phyloP scores from a whole-genome alignment of 306 rosid genomes.

The Delonix regia region DNA sequence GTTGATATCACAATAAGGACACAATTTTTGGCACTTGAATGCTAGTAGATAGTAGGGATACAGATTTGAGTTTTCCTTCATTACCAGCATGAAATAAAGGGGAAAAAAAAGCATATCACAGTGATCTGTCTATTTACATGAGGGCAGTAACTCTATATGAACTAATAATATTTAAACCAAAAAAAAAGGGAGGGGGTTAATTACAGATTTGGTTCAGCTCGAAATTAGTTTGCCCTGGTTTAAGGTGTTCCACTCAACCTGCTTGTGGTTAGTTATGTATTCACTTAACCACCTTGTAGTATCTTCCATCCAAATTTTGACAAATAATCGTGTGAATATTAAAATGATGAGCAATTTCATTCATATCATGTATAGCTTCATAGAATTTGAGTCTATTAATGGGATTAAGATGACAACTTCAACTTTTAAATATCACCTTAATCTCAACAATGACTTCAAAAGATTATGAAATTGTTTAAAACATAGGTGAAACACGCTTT shows the following conservation, averaged over 20 bases:
- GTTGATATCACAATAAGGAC: not conserved
- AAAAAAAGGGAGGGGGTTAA: not conserved
- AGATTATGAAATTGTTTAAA: not conserved
- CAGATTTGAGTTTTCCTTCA: not conserved
- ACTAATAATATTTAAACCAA: constrained; percentile 1
- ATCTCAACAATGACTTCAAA: not conserved
- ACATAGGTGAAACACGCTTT: not conserved
- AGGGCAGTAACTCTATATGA: not conserved
- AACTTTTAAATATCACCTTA: not conserved
- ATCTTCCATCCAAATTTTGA: not conserved
- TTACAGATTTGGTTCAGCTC: not conserved
- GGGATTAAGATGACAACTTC: not conserved
- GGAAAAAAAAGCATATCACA: not conserved
- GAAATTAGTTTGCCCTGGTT: not conserved
- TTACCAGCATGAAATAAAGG: not conserved
- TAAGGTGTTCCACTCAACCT: not conserved
- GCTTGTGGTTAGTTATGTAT: not conserved
- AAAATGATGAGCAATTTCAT: not conserved
- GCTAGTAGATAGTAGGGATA: not conserved
- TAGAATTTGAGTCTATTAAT: not conserved
- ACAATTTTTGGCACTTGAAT: not conserved
- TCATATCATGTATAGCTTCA: not conserved
- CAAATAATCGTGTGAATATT: not conserved
- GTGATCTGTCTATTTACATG: not conserved
- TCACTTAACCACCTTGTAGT: not conserved